Evolutionary conservation across 306 rosid species (phyloP).

Genomic region (Begonia peltatifolia): DNA sequence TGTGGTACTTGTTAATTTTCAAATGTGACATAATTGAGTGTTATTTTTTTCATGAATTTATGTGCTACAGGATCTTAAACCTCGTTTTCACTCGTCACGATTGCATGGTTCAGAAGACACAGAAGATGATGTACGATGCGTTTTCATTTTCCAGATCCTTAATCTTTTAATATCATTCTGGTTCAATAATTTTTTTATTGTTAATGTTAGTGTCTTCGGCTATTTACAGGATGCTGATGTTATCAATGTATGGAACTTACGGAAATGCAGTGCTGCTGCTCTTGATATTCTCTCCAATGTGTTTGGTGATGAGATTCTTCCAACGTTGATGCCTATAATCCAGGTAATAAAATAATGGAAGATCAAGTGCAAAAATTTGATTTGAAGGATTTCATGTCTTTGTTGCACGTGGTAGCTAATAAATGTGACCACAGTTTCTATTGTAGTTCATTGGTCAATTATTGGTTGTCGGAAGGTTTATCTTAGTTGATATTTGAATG

Average conservation of each 20-base stretch:
- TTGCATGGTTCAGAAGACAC: conserved; percentile 79
- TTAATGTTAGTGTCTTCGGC: neutral
- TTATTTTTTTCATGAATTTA: neutral
- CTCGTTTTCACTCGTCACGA: conserved; percentile 91
- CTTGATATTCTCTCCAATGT: conserved; percentile 80
- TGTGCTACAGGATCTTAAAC: conserved; percentile 70
- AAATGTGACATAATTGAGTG: too few relatives aligned
- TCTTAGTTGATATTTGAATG: too few relatives aligned
- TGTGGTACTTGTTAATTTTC: too few relatives aligned
- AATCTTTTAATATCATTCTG: too few relatives aligned
- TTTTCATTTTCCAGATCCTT: conserved; percentile 3
- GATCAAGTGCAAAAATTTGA: neutral
- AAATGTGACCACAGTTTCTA: too few relatives aligned
- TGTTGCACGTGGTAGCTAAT: neutral
- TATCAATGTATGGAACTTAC: conserved; percentile 90
- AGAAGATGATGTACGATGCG: conserved; percentile 76
- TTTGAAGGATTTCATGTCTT: neutral
- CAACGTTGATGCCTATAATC: conserved; percentile 80
- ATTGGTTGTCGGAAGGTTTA: too few relatives aligned
- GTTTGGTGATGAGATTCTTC: conserved; percentile 95
- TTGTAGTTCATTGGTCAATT: too few relatives aligned
- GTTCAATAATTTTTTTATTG: neutral
- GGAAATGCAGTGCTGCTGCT: conserved; percentile 99
- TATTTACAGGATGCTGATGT: conserved; percentile 69
- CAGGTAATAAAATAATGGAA: conserved; percentile 38